These are phyloP conservation scores for Eucalyptus tenuipes DNA, from an alignment of 345 rosid genomes.

Conservation along the genomic window DNA sequence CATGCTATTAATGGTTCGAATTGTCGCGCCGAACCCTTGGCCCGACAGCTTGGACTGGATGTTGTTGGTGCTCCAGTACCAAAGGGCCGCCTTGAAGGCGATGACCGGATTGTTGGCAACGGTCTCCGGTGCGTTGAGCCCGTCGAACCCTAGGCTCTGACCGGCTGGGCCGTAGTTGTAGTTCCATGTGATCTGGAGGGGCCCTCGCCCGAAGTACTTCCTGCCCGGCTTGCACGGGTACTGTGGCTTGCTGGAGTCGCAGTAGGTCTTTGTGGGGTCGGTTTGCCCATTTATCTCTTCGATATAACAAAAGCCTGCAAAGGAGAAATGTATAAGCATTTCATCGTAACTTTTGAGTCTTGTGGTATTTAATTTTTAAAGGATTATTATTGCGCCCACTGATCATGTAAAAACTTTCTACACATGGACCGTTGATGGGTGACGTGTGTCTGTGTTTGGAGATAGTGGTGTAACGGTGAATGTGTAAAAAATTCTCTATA, in stretches of 20 bases:
- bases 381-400: neutral
- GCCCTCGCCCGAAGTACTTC: conserved; percentile 48
- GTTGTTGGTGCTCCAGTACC: conserved; percentile 47
- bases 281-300: conserved; percentile 2
- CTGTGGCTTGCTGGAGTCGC: neutral
- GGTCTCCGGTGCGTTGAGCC: conserved; percentile 22
- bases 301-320: conserved; percentile 9
- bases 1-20: conserved; percentile 27
- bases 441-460: too few species aligned
- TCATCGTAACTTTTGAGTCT: neutral
- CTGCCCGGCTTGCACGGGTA: conserved; percentile 18
- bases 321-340: neutral
- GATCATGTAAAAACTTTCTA: neutral
- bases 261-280: conserved; percentile 3
- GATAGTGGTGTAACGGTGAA: neutral
- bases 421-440: neutral
- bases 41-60: conserved; percentile 3
- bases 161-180: conserved; percentile 47
- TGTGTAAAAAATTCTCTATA: too few species aligned
- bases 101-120: conserved; percentile 19
- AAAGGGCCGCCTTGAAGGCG: conserved; percentile 31
- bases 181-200: conserved; percentile 43
- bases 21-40: conserved; percentile 46
- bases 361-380: neutral
- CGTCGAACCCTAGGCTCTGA: conserved; percentile 8